Percentiles rank a stretch among this genome's conserved stretches.
phyloP scores from a whole-genome alignment of 1,139 yeast genomes.

The Hemisphaericaspora lyxosophila region DNA sequence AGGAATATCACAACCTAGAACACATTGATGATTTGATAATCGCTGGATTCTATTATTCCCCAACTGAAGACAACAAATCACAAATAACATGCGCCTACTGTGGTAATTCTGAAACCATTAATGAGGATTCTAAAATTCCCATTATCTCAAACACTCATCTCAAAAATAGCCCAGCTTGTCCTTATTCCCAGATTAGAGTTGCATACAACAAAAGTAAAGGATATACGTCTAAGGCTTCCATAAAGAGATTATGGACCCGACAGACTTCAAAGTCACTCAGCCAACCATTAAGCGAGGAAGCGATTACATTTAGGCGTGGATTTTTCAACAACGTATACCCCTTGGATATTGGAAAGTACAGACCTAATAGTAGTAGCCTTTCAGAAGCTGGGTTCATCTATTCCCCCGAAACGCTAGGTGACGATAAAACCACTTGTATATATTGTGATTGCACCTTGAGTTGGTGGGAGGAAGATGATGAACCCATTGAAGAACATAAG shows the following conservation, averaged over 20 bases:
- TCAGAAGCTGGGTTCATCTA: conserved; percentile 58
- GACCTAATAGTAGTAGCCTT: conserved; percentile 41
- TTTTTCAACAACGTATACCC: conserved; percentile 61
- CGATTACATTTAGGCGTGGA: conserved; percentile 43
- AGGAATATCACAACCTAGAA: conserved; percentile 16
- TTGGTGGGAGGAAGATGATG: conserved; percentile 71
- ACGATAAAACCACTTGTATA: conserved; percentile 69
- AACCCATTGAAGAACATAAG: conserved; percentile 56
- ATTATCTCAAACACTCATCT: conserved; percentile 47
- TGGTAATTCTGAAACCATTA: conserved; percentile 39
- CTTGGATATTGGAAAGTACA: conserved; percentile 36
- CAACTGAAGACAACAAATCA: conserved; percentile 46
- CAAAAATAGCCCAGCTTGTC: conserved; percentile 46
- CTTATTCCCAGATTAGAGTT: conserved; percentile 35
- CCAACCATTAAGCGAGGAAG: conserved; percentile 28
- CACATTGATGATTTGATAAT: conserved; percentile 36
- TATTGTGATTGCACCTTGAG: conserved; percentile 70
- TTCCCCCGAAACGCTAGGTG: conserved; percentile 42
- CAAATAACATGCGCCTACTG: conserved; percentile 65
- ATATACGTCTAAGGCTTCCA: conserved; percentile 10
- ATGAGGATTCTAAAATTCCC: conserved; percentile 27
- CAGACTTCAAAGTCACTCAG: conserved; percentile 17
- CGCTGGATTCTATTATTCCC: conserved; percentile 71
- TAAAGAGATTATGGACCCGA: conserved; percentile 8
- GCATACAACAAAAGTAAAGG: conserved; percentile 21